Evolutionary conservation across 371 early-diverging fungal genomes (phyloP).

Genomic region (Phascolomyces articulosus): DNA sequence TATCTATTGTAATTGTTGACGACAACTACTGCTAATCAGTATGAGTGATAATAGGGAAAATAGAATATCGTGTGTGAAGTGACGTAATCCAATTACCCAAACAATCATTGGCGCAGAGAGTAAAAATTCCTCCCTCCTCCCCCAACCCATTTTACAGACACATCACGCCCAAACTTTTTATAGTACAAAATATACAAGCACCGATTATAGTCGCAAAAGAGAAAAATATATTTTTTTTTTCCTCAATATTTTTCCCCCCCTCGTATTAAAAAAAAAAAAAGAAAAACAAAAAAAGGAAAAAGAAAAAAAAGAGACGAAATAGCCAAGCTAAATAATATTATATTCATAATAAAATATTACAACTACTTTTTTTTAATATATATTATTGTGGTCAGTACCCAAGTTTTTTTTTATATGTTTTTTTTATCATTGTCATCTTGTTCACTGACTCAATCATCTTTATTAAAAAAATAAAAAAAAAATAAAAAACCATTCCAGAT

Average conservation of each 20-base stretch:
- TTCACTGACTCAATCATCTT: neutral
- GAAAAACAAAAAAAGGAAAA: neutral
- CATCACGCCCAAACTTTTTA: neutral
- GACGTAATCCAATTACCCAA: too few species aligned
- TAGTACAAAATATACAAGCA: conserved; percentile 10
- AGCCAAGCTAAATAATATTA: neutral
- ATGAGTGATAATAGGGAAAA: too few species aligned
- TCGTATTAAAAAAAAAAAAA: conserved; percentile 9
- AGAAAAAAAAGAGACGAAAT: conserved; percentile 1
- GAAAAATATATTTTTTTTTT: neutral
- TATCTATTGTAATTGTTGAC: too few species aligned
- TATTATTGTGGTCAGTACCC: too few species aligned
- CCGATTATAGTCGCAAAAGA: neutral
- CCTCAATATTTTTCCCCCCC: conserved; percentile 1
- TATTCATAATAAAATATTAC: too few species aligned
- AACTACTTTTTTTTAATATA: too few species aligned
- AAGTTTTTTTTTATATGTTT: too few species aligned
- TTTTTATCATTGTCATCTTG: neutral
- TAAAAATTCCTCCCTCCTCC: neutral
- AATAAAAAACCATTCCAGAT: conserved; percentile 32
- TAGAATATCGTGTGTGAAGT: too few species aligned
- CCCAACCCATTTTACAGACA: too few species aligned
- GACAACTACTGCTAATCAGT: too few species aligned
- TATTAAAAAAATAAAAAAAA: neutral
- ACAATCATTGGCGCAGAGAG: neutral